Evolutionary conservation across 2,329 filamentous ascomycete species (phyloP).

Genomic region (Diaporthe citri): DNA sequence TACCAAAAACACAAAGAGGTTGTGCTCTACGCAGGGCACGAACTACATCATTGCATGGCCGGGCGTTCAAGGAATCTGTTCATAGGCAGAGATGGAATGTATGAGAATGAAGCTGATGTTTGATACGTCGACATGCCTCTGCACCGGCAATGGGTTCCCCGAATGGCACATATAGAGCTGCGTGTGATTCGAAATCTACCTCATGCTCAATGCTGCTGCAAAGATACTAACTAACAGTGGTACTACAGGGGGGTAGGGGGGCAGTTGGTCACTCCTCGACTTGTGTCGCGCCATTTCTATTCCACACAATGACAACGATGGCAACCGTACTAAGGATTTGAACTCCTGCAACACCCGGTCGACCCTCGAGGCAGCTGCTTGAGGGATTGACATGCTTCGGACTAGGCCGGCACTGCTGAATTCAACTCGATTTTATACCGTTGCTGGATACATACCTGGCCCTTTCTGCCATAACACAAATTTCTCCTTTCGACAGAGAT

Average conservation of each 20-base stretch:
- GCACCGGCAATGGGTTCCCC: neutral
- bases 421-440: no score
- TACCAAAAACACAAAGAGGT: constrained; percentile 32
- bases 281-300: neutral
- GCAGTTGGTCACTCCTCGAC: no score
- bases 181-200: neutral
- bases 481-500: neutral
- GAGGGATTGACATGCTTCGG: neutral
- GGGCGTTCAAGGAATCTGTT: constrained; percentile 39
- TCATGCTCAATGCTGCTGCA: neutral
- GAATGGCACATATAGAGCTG: neutral
- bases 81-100: constrained; percentile 36
- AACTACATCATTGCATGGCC: constrained; percentile 38
- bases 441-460: neutral
- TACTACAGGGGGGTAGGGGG: neutral
- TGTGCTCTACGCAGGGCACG: constrained; percentile 21
- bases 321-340: neutral
- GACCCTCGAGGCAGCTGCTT: neutral
- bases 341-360: neutral
- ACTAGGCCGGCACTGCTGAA: neutral
- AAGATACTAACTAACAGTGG: neutral
- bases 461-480: neutral
- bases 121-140: neutral
- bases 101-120: constrained; percentile 39
- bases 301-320: neutral